A percentile compares a stretch with the other conserved stretches of the same genome.
phyloP scores from a whole-genome alignment of 2,329 filamentous ascomycete genomes.

The Tolypocladium tundrense region DNA sequence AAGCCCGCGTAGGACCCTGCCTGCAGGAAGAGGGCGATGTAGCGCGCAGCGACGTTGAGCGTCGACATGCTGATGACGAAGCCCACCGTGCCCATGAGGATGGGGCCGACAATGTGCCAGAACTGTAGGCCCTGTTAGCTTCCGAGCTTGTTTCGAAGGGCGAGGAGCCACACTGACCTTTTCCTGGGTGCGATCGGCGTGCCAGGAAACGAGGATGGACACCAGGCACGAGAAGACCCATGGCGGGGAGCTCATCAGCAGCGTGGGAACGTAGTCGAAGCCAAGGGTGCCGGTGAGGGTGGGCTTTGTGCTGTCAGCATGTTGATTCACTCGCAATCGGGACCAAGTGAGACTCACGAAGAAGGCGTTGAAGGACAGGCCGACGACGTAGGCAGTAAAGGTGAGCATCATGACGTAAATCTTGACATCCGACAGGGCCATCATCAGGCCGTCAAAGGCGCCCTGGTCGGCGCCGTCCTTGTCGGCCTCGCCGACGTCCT shows the following conservation, averaged over 20 bases:
- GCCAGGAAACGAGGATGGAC: conserved; percentile 44
- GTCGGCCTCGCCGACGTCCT: conserved; percentile 48
- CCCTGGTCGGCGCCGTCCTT: conserved; percentile 38
- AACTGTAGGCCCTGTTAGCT: conserved; percentile 25
- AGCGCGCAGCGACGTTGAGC: conserved; percentile 43
- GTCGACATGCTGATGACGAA: conserved; percentile 53
- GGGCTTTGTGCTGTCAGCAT: conserved; percentile 21
- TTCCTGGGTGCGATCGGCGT: conserved; percentile 44
- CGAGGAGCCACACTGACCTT: conserved; percentile 23
- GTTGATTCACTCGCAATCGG: rapidly evolving
- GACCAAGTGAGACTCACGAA: conserved; percentile 27
- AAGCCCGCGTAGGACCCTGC: conserved; percentile 47
- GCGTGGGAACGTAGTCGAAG: conserved; percentile 39
- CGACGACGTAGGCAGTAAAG: conserved; percentile 50
- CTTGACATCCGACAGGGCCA: conserved; percentile 51
- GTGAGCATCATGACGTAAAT: conserved; percentile 55
- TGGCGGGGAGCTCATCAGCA: conserved; percentile 46
- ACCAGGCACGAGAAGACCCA: conserved; percentile 49
- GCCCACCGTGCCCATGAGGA: conserved; percentile 41
- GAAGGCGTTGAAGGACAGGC: conserved; percentile 48
- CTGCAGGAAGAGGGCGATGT: conserved; percentile 50
- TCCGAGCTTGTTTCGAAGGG: too few relatives aligned
- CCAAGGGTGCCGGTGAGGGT: conserved; percentile 42
- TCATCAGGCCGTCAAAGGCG: conserved; percentile 41
- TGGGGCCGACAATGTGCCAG: conserved; percentile 46